A percentile compares a stretch with the other conserved stretches of the same genome.
These are phyloP conservation scores for Ceratocystiopsis brevicomis DNA, from an alignment of 2,329 filamentous ascomycete species.

Conservation along the genomic window DNA sequence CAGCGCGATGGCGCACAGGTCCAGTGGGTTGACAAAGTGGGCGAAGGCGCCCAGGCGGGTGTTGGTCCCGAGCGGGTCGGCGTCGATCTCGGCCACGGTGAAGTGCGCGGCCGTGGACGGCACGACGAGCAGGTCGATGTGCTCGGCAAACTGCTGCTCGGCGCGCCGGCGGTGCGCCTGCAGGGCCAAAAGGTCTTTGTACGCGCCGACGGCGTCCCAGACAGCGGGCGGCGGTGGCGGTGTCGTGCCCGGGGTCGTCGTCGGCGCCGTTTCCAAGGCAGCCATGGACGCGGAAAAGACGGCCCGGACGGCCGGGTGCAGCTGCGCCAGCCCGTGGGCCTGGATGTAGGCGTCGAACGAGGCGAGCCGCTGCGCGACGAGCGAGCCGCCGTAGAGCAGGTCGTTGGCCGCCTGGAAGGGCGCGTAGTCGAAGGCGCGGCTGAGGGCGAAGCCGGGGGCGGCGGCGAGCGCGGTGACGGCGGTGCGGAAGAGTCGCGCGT, in stretches of 20 bases:
- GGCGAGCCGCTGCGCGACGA: neutral
- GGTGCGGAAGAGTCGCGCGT: neutral
- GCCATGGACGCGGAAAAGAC: neutral
- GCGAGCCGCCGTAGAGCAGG: neutral
- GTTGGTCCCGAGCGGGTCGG: slow-evolving; percentile 34
- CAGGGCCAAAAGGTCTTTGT: neutral
- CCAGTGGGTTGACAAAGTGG: slow-evolving; percentile 41
- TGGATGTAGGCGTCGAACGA: neutral
- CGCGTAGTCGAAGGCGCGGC: neutral
- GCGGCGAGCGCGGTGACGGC: too few species aligned
- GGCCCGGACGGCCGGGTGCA: neutral
- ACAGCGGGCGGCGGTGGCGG: too few species aligned
- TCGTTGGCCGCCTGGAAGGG: neutral
- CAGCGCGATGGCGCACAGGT: slow-evolving; percentile 34
- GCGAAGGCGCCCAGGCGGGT: slow-evolving; percentile 35
- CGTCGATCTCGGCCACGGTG: slow-evolving; percentile 31
- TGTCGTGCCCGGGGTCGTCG: too few species aligned
- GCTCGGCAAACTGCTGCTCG: too few species aligned
- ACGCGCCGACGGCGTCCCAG: neutral
- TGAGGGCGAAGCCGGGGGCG: too few species aligned
- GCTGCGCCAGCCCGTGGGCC: neutral
- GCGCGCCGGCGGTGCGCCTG: too few species aligned
- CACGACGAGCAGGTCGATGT: slow-evolving; percentile 31
- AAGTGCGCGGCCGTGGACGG: slow-evolving; percentile 32
- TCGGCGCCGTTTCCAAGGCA: too few species aligned